phyloP scores from a whole-genome alignment of 805 yeast species.

The Saturnispora hagleri region DNA sequence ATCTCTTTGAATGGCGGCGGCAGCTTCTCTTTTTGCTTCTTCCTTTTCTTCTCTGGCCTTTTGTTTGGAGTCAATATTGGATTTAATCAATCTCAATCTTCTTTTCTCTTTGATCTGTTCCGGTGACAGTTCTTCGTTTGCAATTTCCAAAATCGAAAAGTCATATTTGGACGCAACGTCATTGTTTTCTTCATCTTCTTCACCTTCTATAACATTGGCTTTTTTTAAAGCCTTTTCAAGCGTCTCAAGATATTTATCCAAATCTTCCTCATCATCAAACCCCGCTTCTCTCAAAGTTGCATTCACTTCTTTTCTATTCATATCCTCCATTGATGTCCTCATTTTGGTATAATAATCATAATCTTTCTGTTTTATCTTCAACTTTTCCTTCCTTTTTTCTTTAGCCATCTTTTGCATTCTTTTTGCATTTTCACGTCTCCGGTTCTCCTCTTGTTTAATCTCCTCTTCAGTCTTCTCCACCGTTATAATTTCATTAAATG shows the following conservation, averaged over 20 bases:
- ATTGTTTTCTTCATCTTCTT: constrained; percentile 39
- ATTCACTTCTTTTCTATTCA: constrained; percentile 45
- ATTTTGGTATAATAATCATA: constrained; percentile 58
- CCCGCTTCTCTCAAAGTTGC: constrained; percentile 60
- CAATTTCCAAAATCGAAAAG: constrained; percentile 68
- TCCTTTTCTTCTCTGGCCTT: constrained; percentile 73
- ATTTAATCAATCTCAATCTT: constrained; percentile 71
- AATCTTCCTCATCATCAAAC: constrained; percentile 64
- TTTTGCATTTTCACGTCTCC: constrained; percentile 76
- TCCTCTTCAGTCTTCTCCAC: constrained; percentile 81
- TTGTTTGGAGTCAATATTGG: constrained; percentile 81
- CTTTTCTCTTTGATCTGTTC: constrained; percentile 83
- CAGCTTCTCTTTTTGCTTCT: constrained; percentile 49
- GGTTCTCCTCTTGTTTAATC: constrained; percentile 62
- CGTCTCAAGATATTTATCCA: constrained; percentile 52
- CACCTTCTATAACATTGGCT: constrained; percentile 34
- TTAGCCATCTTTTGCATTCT: constrained; percentile 91
- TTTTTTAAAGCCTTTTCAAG: constrained; percentile 62
- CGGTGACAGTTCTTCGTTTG: constrained; percentile 74
- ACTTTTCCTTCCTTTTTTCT: constrained; percentile 68
- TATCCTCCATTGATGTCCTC: constrained; percentile 39
- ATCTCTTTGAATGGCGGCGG: constrained; percentile 57
- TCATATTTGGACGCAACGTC: constrained; percentile 38
- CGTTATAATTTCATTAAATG: constrained; percentile 55
- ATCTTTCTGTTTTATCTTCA: constrained; percentile 74